Conservation (phyloP, 345 rosid genomes). For the Carallia pectinifolia region DNA sequence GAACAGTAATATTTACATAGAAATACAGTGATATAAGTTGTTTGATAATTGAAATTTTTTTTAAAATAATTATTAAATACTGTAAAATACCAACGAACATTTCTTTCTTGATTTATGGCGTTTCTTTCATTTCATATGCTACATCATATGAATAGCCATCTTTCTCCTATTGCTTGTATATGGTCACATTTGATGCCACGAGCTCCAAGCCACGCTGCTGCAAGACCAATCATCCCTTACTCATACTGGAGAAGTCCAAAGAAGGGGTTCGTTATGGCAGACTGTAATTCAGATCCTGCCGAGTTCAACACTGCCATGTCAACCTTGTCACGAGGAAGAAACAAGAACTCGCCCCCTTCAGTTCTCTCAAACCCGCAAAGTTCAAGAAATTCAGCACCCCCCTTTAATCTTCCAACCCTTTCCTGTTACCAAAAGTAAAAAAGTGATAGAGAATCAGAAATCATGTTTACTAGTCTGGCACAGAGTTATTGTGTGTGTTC, state of each 20-base stretch:
- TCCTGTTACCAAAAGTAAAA: constrained; percentile 35
- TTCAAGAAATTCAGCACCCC: constrained; percentile 71
- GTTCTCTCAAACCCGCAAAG: constrained; percentile 76
- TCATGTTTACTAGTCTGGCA: no score
- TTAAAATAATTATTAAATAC: no score
- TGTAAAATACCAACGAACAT: no score
- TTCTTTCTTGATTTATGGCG: no score
- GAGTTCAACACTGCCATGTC: constrained; percentile 49
- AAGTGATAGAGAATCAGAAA: background rate
- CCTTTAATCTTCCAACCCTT: constrained; percentile 55
- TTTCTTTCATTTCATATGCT: no score
- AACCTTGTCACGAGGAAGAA: constrained; percentile 42
- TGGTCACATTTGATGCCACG: no score
- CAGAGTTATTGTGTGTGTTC: no score
- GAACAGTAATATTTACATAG: no score
- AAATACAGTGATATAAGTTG: no score
- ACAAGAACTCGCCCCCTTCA: constrained; percentile 48
- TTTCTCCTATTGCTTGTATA: no score
- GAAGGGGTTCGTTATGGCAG: constrained; percentile 74
- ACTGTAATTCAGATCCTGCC: constrained; percentile 48
- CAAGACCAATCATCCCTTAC: constrained; percentile 3
- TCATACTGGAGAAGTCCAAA: constrained; percentile 55
- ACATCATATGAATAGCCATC: no score
- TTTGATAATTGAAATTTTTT: no score
- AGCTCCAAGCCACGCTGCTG: background rate